These are phyloP conservation scores for Populus deltoides DNA, from an alignment of 345 rosid genomes.

Conservation along the genomic window DNA sequence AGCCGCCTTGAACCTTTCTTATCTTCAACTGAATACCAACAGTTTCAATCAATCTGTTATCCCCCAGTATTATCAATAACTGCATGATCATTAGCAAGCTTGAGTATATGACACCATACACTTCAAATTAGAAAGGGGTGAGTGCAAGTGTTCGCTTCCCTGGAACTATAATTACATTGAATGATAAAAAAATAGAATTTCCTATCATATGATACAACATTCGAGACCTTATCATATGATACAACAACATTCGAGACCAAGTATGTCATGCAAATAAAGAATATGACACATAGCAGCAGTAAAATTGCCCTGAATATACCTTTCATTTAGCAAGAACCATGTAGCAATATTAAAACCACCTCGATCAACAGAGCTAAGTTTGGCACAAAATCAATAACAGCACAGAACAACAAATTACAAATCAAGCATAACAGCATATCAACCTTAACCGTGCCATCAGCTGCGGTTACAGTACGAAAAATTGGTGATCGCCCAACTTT, in stretches of 20 bases:
- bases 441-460: slow-evolving; percentile 97
- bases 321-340: not conserved
- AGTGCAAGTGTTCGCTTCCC: not conserved
- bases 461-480: slow-evolving; percentile 62
- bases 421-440: not conserved
- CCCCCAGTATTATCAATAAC: slow-evolving; percentile 79
- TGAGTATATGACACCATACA: not conserved
- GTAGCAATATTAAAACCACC: not conserved
- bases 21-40: slow-evolving; percentile 85
- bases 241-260: not conserved
- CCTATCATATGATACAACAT: not conserved
- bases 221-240: too few species aligned
- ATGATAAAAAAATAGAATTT: too few species aligned
- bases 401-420: not conserved
- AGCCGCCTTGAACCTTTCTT: slow-evolving; percentile 80
- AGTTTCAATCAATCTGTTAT: slow-evolving; percentile 85
- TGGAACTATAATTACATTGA: not conserved
- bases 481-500: slow-evolving; percentile 77
- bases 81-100: slow-evolving; percentile 26
- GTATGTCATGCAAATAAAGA: too few species aligned
- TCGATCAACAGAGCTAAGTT: not conserved
- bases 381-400: not conserved
- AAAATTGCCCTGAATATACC: not conserved
- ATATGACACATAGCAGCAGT: not conserved
- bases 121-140: too few species aligned